Percentiles rank a stretch among this genome's conserved stretches.
Conservation (phyloP, 106 monocot genomes). For the Phalaenopsis equestris region DNA sequence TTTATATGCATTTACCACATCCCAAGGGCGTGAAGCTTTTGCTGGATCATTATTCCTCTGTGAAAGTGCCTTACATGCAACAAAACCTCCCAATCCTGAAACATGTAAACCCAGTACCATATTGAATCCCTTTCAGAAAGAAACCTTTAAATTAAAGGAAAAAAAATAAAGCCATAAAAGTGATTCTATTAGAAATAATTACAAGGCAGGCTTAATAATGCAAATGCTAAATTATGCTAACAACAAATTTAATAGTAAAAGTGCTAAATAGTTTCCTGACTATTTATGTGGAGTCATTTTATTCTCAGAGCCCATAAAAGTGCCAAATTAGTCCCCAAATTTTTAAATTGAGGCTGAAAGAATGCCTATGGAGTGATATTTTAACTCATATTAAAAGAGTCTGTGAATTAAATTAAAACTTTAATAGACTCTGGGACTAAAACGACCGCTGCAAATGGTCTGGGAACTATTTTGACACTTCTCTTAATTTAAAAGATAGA, state of each 20-base stretch:
- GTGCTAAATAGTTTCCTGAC: too few relatives aligned
- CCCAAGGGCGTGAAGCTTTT: constrained; percentile 98
- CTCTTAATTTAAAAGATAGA: too few relatives aligned
- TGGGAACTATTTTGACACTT: too few relatives aligned
- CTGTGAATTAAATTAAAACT: too few relatives aligned
- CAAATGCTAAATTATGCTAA: background rate
- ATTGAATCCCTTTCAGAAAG: background rate
- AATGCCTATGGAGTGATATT: too few relatives aligned
- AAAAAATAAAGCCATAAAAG: background rate
- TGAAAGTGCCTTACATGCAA: constrained; percentile 91
- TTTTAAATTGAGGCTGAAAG: too few relatives aligned
- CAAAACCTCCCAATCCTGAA: constrained; percentile 89
- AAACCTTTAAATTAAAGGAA: background rate
- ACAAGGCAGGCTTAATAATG: background rate
- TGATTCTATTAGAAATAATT: background rate
- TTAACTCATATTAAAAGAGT: background rate
- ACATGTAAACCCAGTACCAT: background rate
- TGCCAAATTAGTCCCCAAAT: too few relatives aligned
- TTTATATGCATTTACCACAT: constrained; percentile 41
- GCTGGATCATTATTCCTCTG: constrained; percentile 84
- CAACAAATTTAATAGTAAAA: background rate
- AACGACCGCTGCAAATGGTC: too few relatives aligned
- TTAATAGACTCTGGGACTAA: too few relatives aligned
- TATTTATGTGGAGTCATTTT: too few relatives aligned
- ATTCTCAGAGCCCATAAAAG: too few relatives aligned